Evolutionary conservation across 352 stramenopile genomes (phyloP).

Genomic region (Phytophthora aleatoria): DNA sequence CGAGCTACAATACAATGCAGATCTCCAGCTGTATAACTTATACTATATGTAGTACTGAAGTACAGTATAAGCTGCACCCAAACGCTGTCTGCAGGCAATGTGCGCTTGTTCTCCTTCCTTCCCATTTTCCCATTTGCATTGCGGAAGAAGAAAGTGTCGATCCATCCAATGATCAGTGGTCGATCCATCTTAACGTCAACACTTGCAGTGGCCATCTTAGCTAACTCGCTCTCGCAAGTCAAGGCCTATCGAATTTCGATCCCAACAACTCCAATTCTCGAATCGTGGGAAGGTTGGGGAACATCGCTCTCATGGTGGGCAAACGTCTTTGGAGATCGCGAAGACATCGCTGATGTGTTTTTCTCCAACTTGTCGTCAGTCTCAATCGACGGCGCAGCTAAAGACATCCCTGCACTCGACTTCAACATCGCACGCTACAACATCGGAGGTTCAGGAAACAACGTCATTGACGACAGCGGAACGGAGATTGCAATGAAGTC

Average conservation of each 20-base stretch:
- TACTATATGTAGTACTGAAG: too few species aligned
- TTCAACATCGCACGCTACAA: constrained; percentile 63
- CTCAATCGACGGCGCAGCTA: constrained; percentile 15
- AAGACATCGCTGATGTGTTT: constrained; percentile 41
- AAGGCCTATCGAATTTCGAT: constrained; percentile 2
- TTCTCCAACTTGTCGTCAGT: constrained; percentile 44
- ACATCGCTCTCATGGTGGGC: constrained; percentile 59
- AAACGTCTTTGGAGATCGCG: constrained; percentile 38
- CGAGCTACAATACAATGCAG: neutral
- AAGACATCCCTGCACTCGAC: constrained; percentile 24
- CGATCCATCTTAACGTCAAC: neutral
- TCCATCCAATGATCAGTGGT: neutral
- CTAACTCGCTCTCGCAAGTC: neutral
- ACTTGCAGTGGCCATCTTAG: neutral
- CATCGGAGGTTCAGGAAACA: constrained; percentile 41
- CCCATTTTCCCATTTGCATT: neutral
- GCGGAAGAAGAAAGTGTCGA: neutral
- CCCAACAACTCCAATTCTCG: constrained; percentile 1
- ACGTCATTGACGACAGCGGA: constrained; percentile 42
- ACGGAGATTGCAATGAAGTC: constrained; percentile 42
- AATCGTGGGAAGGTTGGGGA: constrained; percentile 45
- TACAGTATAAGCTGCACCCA: neutral
- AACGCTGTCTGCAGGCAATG: too few species aligned
- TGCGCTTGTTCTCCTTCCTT: neutral
- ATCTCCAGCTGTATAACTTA: neutral